Evolutionary conservation across 176 grass and related monocot genomes (phyloP).

Genomic region (Eremochloa ophiuroides): DNA sequence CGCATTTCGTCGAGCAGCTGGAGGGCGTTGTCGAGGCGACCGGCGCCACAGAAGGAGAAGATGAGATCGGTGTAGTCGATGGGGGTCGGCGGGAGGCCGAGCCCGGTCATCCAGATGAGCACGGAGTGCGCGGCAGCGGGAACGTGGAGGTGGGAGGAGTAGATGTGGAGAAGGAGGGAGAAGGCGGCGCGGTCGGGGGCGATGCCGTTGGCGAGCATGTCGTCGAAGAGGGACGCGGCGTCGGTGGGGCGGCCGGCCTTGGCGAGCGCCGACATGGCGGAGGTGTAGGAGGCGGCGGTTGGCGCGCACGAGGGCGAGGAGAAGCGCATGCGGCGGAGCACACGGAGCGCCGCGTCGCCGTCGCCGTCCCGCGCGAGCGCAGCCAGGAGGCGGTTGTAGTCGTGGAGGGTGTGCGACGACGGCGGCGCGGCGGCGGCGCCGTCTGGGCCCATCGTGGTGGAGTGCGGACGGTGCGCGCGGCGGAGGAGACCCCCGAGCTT

Average conservation of each 20-base stretch:
- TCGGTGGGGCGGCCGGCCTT: slow-evolving; percentile 46
- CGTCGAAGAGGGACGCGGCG: slow-evolving; percentile 69
- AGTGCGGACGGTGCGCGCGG: slow-evolving; percentile 7
- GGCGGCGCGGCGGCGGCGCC: slow-evolving; percentile 17
- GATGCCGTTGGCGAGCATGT: slow-evolving; percentile 75
- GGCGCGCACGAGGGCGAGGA: slow-evolving; percentile 37
- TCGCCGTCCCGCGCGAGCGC: slow-evolving; percentile 49
- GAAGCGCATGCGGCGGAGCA: slow-evolving; percentile 67
- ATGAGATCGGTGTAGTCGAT: slow-evolving; percentile 71
- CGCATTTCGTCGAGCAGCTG: slow-evolving; percentile 83
- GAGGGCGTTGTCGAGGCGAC: slow-evolving; percentile 54
- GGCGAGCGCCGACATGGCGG: slow-evolving; percentile 63
- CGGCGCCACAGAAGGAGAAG: slow-evolving; percentile 44
- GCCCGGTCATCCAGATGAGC: slow-evolving; percentile 62
- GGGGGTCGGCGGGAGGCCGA: slow-evolving; percentile 43
- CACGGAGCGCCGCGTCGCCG: slow-evolving; percentile 45
- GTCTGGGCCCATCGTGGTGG: not conserved
- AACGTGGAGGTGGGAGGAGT: slow-evolving; percentile 67
- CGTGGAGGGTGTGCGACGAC: slow-evolving; percentile 32
- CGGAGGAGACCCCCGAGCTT: slow-evolving; percentile 23
- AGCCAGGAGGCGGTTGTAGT: slow-evolving; percentile 71
- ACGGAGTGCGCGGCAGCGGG: slow-evolving; percentile 58
- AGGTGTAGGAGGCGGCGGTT: slow-evolving; percentile 56
- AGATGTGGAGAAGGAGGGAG: slow-evolving; percentile 74
- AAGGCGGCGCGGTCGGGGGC: slow-evolving; percentile 41